These are phyloP conservation scores for Pelargonium fulgidum DNA, from an alignment of 441 rosid genomes.

Conservation along the genomic window DNA sequence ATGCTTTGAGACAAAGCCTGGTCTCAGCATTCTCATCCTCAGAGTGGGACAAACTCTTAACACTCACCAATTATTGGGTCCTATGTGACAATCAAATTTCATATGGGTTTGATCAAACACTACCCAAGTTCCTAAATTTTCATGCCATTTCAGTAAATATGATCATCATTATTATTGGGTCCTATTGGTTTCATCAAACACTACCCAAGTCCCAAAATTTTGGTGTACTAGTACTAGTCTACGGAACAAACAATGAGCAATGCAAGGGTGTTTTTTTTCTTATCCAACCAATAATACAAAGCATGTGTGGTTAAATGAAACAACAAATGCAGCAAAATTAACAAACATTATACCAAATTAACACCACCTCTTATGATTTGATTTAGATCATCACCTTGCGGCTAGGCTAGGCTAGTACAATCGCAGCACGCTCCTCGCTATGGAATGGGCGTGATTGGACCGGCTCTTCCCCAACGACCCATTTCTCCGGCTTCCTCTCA, in stretches of 20 bases:
- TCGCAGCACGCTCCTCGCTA: conserved; percentile 79
- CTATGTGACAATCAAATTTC: background rate
- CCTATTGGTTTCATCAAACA: too few species aligned
- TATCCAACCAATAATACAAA: conserved; percentile 49
- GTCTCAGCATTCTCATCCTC: background rate
- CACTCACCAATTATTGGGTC: background rate
- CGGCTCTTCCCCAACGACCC: conserved; percentile 52
- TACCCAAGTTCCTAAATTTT: too few species aligned
- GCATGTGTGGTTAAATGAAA: conserved; percentile 30
- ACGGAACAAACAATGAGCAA: conserved; percentile 5
- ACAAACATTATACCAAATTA: conserved; percentile 35
- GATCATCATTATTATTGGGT: too few species aligned
- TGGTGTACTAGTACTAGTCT: too few species aligned
- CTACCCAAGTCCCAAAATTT: too few species aligned
- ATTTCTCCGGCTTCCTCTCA: conserved; percentile 66
- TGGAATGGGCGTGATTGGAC: conserved; percentile 76
- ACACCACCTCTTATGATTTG: conserved; percentile 32
- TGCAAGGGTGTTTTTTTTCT: conserved; percentile 33
- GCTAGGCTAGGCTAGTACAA: conserved; percentile 47
- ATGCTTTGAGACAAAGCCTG: conserved; percentile 7
- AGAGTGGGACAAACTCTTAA: conserved; percentile 3
- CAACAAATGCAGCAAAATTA: conserved; percentile 44
- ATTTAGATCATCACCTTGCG: conserved; percentile 28
- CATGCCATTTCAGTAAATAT: too few species aligned
- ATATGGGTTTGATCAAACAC: too few species aligned